A percentile compares a stretch with the other conserved stretches of the same genome.
Conservation (phyloP, 2,329 filamentous ascomycete species). For the Pseudopithomyces chartarum region DNA sequence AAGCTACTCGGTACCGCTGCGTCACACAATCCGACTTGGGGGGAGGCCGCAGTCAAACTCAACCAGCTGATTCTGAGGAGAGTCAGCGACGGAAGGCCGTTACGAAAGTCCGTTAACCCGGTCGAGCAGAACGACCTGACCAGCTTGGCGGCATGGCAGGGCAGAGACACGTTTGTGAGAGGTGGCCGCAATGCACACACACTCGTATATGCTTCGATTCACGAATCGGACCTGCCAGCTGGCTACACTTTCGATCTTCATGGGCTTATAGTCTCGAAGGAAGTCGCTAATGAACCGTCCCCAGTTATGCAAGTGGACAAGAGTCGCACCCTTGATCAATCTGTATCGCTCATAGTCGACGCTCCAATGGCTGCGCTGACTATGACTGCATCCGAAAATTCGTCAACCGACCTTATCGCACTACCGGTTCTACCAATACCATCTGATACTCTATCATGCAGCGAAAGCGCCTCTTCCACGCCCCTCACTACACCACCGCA, state of each 20-base stretch:
- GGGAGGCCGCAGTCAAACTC: conserved; percentile 17
- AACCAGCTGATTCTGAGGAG: conserved; percentile 19
- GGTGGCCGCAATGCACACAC: conserved; percentile 9
- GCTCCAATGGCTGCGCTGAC: neutral
- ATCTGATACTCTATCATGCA: neutral
- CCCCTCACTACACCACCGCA: conserved; percentile 6
- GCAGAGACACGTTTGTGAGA: conserved; percentile 10
- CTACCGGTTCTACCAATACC: neutral
- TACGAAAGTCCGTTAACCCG: conserved; percentile 10
- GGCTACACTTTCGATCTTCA: conserved; percentile 18
- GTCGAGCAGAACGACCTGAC: conserved; percentile 13
- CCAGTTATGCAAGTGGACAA: neutral
- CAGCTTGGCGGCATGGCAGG: conserved; percentile 10
- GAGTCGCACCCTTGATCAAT: neutral
- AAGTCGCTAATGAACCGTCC: conserved; percentile 2
- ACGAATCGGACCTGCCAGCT: conserved; percentile 12
- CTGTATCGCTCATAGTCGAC: neutral
- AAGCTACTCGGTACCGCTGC: conserved; percentile 16
- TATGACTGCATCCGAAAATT: neutral
- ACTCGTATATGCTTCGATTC: conserved; percentile 8
- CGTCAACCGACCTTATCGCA: neutral
- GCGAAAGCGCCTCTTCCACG: conserved; percentile 5
- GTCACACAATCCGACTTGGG: conserved; percentile 15
- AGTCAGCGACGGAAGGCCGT: conserved; percentile 10
- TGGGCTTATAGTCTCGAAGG: conserved; percentile 14